Evolutionary conservation across 805 yeast genomes (phyloP), one percentile per base, ranked within the genome.

Genomic region (Schwanniomyces sp.): DNA sequence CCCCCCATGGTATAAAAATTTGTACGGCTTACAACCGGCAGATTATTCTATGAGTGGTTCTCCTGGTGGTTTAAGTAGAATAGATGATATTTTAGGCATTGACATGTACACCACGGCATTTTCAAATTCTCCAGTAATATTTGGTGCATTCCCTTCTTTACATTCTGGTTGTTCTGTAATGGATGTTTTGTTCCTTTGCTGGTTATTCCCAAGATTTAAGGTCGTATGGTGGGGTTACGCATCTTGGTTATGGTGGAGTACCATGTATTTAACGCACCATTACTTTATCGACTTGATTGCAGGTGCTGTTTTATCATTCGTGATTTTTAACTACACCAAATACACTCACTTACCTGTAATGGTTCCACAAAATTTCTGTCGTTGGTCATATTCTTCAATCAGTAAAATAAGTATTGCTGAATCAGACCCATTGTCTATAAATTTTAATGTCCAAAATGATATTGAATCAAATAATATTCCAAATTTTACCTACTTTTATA

Each of bases 181-280:
- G 89, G 96, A 91, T 63, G 96, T 91, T 1, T 72, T 91, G 50
- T 94, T 94, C 69, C 73, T 94, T 60, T 74, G 84, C 45, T 89
- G 90, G 73, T 72, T 91, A 46, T 91, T 91, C 63, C 98, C 98
- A 10, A 75, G 70, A 37, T 73, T 74, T 41, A 74, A 82, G 1
- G 82, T 86, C 7, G 50, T 88, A 6, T 88, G 90, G 76, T 76
- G 85, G 63, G 67, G 75, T 16, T 94, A 92, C 64, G 94, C 90
- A n/a, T 70, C 82, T 52, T 90, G 96, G 95, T 78, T 94, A 56
- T 92, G 98, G 98, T 94, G 97, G 96, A 81, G 94, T 43, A 94
- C 98, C 12, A 92, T 92, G 99, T 92, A 92, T 67, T 77, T 92
- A 60, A 92, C 97, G 0, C 99, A 92, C 68, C 99, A 92, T 69